A percentile compares a stretch with the other conserved stretches of the same genome.
Evolutionary conservation across 495 filamentous ascomycete genomes (phyloP).

Genomic region (Pyrenopolyporus hunteri): DNA sequence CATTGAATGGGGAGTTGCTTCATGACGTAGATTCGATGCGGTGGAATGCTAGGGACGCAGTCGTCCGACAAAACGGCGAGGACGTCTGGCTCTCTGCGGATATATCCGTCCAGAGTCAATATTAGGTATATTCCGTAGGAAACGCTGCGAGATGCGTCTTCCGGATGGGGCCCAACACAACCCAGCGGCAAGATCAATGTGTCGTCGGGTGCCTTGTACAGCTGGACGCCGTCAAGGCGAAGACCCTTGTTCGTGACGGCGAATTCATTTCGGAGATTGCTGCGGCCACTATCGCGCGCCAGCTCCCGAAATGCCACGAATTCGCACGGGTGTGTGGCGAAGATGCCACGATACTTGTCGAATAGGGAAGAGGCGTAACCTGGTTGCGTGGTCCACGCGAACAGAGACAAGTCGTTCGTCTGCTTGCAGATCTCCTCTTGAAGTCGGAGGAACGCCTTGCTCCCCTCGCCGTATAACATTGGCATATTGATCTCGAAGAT

Average conservation of each 20-base stretch:
- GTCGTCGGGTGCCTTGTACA: not conserved
- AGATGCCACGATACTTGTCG: conserved; percentile 14
- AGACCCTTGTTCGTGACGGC: conserved; percentile 17
- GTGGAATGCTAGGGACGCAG: not conserved
- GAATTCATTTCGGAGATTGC: conserved; percentile 2
- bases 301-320: not conserved
- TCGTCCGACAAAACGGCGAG: conserved; percentile 1
- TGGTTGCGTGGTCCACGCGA: conserved; percentile 31
- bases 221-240: conserved; percentile 8
- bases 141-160: not conserved
- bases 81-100: conserved; percentile 4
- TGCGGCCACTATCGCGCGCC: not conserved
- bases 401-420: conserved; percentile 30
- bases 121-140: conserved; percentile 12
- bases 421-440: conserved; percentile 42
- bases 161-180: not conserved
- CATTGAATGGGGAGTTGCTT: conserved; percentile 6
- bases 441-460: conserved; percentile 37
- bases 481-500: conserved; percentile 41
- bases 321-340: conserved; percentile 18
- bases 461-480: conserved; percentile 39
- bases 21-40: conserved; percentile 13
- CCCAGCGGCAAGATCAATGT: conserved; percentile 7
- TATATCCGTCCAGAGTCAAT: conserved; percentile 15
- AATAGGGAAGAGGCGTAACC: not conserved